A percentile compares a stretch with the other conserved stretches of the same genome.
Evolutionary conservation across 805 yeast genomes (phyloP).

Genomic region (Ogataea wickerhamii): DNA sequence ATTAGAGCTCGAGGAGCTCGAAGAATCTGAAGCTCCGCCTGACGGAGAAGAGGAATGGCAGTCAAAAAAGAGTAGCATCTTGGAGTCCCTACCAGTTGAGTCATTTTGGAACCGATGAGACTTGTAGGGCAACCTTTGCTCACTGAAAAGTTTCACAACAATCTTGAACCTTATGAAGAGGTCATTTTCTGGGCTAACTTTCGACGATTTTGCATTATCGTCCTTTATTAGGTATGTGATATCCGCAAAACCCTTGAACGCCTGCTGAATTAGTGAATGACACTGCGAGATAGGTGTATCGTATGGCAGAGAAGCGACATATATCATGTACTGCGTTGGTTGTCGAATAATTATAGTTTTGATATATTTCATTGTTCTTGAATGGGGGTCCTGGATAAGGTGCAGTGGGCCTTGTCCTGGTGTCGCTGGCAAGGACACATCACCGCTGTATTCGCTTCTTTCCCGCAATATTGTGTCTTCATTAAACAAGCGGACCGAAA

Average conservation of each 20-base stretch:
- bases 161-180: slow-evolving; percentile 27
- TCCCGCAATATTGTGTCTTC: not conserved
- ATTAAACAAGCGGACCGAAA: slow-evolving; percentile 6
- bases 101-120: slow-evolving; percentile 27
- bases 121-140: slow-evolving; percentile 26
- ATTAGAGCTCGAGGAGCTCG: not conserved
- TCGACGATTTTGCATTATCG: slow-evolving; percentile 20
- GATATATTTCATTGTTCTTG: slow-evolving; percentile 22
- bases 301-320: slow-evolving; percentile 29
- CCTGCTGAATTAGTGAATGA: slow-evolving; percentile 21
- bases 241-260: slow-evolving; percentile 27
- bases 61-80: slow-evolving; percentile 32
- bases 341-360: slow-evolving; percentile 26
- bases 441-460: not conserved
- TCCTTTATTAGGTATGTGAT: slow-evolving; percentile 20
- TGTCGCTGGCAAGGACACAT: slow-evolving; percentile 9
- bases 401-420: not conserved
- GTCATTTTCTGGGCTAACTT: slow-evolving; percentile 25
- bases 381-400: slow-evolving; percentile 6
- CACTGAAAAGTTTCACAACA: slow-evolving; percentile 24
- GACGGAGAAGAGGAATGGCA: slow-evolving; percentile 21
- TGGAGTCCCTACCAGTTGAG: slow-evolving; percentile 29
- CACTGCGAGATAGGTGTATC: slow-evolving; percentile 27
- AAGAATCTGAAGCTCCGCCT: slow-evolving; percentile 11
- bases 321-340: slow-evolving; percentile 23